Evolutionary conservation across 257 asterid species (phyloP), one percentile per base, ranked within the genome.

Genomic region (Solanum tacnaense): DNA sequence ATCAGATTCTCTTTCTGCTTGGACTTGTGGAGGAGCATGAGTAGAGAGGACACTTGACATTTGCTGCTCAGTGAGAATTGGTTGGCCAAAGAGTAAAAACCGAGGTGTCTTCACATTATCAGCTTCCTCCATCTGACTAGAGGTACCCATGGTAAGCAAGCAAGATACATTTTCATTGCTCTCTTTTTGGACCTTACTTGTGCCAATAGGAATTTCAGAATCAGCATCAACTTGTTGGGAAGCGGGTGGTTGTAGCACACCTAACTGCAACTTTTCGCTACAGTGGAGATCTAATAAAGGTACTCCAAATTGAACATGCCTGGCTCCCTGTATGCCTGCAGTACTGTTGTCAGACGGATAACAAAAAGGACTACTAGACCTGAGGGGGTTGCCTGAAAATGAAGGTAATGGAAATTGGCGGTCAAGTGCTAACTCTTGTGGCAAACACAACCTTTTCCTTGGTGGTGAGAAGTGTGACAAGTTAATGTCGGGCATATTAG

Each of bases 241-340:
- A 89, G 88, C 91, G 92, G 94, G 88, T 58, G 95, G 91, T 70
- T 94, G 91, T 70, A 93, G 88, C 79, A 90, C 90, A 89, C 94
- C 97, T 93, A 91, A 91, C 90, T 95, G 98, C 90, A 92, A 93
- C 90, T 93, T 94, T 92, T 93, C 90, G 92, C 93, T 93, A 86
- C 91, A 91, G 88, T 91, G 99, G 96, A 96, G 92, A 83, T 91
- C 96, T 93, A 89, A 90, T 41, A 94, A 90, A 2, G 94, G 98
- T 87, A 90, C 94, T 95, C 99, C 99, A 89, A 92, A 91, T 94
- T 93, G 95, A 93, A 96, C 94, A 94, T 97, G 99, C 99, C 99
- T 96, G 99, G 99, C 97, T 97, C 98, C 99, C 98, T 97, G 99
- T 94, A 97, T 92, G 98, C 98, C 98, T 94, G 96, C 98, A 95